Conservation (phyloP, 768 basidiomycete genomes). For the Naganishia kalamii region DNA sequence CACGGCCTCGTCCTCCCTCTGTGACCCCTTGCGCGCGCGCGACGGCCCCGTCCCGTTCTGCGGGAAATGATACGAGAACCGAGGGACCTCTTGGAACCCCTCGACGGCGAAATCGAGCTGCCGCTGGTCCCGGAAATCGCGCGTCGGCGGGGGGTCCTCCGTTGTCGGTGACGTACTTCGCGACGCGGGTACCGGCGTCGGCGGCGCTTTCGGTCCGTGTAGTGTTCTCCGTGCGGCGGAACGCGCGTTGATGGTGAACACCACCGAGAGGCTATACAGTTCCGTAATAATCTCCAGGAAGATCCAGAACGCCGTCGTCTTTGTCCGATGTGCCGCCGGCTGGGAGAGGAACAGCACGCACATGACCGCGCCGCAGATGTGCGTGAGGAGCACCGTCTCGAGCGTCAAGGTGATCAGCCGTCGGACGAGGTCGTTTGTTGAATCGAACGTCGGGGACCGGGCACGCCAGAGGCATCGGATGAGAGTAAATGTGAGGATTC, state of each 20-base stretch:
- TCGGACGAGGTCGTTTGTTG: conserved; percentile 26
- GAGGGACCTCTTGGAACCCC: neutral
- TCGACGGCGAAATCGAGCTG: conserved; percentile 8
- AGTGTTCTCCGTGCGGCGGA: conserved; percentile 7
- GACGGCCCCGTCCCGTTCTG: neutral
- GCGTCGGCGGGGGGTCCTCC: neutral
- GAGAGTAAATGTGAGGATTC: conserved; percentile 31
- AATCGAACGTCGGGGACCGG: conserved; percentile 12
- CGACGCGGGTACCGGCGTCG: neutral
- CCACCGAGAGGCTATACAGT: conserved; percentile 35
- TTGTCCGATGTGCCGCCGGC: conserved; percentile 30
- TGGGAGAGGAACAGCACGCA: conserved; percentile 39
- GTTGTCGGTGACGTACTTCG: neutral
- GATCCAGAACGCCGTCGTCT: conserved; percentile 37
- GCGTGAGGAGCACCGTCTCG: conserved; percentile 40
- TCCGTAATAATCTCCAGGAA: conserved; percentile 39
- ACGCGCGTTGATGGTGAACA: conserved; percentile 41
- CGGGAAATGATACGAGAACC: conserved; percentile 12
- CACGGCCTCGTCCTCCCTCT: no score
- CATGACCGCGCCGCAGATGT: conserved; percentile 36
- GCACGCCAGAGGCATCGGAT: conserved; percentile 31
- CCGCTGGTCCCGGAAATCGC: neutral
- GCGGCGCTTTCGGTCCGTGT: neutral
- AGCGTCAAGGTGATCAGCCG: conserved; percentile 34
- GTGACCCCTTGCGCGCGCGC: no score